A percentile compares a stretch with the other conserved stretches of the same genome.
These are phyloP conservation scores for Candida ovalis DNA, from an alignment of 805 yeast species.

Conservation along the genomic window DNA sequence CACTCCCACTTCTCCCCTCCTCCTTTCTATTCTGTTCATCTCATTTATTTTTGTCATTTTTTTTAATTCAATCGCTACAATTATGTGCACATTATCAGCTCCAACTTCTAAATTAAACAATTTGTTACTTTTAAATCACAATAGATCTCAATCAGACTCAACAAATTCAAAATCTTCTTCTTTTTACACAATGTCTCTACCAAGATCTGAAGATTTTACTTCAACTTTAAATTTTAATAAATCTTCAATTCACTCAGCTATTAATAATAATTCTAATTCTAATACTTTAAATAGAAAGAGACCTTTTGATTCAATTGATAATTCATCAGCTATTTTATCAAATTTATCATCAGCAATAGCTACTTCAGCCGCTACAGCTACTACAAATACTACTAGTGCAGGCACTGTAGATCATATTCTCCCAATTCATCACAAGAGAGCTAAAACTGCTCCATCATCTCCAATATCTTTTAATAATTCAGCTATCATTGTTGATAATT, in stretches of 20 bases:
- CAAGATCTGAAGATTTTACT: constrained; percentile 22
- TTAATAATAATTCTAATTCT: not conserved
- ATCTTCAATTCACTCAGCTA: not conserved
- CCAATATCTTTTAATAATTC: constrained; percentile 14
- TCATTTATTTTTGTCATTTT: not conserved
- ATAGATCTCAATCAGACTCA: constrained; percentile 32
- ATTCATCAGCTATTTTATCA: not conserved
- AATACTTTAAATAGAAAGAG: constrained; percentile 11
- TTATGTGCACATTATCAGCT: constrained; percentile 19
- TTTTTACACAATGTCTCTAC: constrained; percentile 22
- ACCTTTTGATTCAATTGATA: constrained; percentile 8
- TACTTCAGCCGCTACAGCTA: not conserved
- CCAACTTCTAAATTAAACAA: constrained; percentile 11
- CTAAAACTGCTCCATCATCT: constrained; percentile 31
- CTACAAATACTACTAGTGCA: not conserved
- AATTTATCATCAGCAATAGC: too few relatives aligned
- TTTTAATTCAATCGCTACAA: not conserved
- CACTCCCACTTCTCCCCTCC: not conserved
- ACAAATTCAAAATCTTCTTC: constrained; percentile 24
- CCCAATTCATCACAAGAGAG: constrained; percentile 15
- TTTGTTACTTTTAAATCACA: constrained; percentile 16
- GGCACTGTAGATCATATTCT: not conserved
- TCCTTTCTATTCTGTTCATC: not conserved
- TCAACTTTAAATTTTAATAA: constrained; percentile 9
- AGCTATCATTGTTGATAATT: not conserved